A percentile compares a stretch with the other conserved stretches of the same genome.
Evolutionary conservation across 192 early-diverging fungal species (phyloP).

Genomic region (Umbelopsis isabellina): DNA sequence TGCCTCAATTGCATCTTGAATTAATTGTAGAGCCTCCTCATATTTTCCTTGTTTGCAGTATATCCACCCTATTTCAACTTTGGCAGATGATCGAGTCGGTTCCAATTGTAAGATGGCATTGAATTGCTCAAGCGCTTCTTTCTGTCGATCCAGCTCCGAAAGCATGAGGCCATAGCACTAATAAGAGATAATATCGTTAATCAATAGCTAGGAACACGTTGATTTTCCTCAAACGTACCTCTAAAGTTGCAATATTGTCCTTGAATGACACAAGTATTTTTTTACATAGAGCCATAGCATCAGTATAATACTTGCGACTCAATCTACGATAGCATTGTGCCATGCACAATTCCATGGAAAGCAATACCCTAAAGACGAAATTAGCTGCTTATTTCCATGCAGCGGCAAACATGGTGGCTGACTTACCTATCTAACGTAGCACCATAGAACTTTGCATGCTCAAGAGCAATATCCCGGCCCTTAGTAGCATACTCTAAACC

Average conservation of each 20-base stretch:
- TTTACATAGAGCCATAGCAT: slow-evolving; percentile 59
- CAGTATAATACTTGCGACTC: slow-evolving; percentile 54
- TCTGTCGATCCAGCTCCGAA: slow-evolving; percentile 50
- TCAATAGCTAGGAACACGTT: background rate
- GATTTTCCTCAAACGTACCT: slow-evolving; percentile 29
- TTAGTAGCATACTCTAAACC: slow-evolving; percentile 56
- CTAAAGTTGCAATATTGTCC: slow-evolving; percentile 48
- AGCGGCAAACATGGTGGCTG: background rate
- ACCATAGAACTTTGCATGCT: slow-evolving; percentile 36
- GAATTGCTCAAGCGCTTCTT: slow-evolving; percentile 63
- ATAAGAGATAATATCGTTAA: slow-evolving; percentile 1
- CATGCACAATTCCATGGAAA: slow-evolving; percentile 60
- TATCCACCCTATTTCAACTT: slow-evolving; percentile 74
- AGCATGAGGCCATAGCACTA: slow-evolving; percentile 64
- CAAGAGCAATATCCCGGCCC: slow-evolving; percentile 41
- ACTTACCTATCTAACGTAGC: slow-evolving; percentile 41
- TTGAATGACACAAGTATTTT: slow-evolving; percentile 49
- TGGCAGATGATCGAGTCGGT: slow-evolving; percentile 48
- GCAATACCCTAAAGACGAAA: slow-evolving; percentile 43
- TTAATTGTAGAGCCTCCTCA: slow-evolving; percentile 53
- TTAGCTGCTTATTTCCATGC: background rate
- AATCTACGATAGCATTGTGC: slow-evolving; percentile 64
- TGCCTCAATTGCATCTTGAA: slow-evolving; percentile 57
- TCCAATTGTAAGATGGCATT: slow-evolving; percentile 53
- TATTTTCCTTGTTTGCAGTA: slow-evolving; percentile 53